A percentile compares a stretch with the other conserved stretches of the same genome.
phyloP scores from a whole-genome alignment of 345 rosid species.

The Dovyalis caffra region DNA sequence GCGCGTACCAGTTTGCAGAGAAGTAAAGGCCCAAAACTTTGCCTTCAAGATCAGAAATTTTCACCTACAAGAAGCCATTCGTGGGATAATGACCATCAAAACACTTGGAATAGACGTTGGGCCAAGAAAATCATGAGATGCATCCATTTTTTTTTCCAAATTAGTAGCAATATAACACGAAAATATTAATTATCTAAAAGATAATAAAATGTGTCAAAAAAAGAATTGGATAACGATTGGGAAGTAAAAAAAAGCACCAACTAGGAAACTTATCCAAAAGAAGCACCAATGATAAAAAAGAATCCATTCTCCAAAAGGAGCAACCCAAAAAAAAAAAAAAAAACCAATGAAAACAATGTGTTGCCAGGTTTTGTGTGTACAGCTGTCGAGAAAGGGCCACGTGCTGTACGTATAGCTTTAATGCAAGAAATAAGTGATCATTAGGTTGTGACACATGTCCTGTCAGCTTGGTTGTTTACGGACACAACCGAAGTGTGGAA shows the following conservation, averaged over 20 bases:
- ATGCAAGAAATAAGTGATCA: slow-evolving; percentile 13
- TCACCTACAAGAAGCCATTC: slow-evolving; percentile 28
- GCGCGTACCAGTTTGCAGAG: slow-evolving; percentile 64
- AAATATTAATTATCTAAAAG: too few species aligned
- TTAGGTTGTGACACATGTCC: slow-evolving; percentile 12
- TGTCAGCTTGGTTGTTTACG: slow-evolving; percentile 11
- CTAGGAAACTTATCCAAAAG: neutral
- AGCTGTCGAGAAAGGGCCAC: slow-evolving; percentile 6
- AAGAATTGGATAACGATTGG: too few species aligned
- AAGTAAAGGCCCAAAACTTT: slow-evolving; percentile 55
- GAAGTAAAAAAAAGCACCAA: too few species aligned
- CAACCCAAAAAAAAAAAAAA: too few species aligned
- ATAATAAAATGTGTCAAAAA: too few species aligned
- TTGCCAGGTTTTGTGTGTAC: slow-evolving; percentile 1
- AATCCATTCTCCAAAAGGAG: neutral
- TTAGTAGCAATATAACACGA: too few species aligned
- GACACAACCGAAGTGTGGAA: slow-evolving; percentile 16
- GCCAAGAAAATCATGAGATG: neutral
- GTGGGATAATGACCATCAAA: neutral
- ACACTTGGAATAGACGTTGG: too few species aligned
- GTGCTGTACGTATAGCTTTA: slow-evolving; percentile 11
- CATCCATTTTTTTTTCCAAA: neutral
- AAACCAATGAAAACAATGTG: slow-evolving; percentile 14
- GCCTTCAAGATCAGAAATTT: slow-evolving; percentile 53
- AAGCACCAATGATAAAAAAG: neutral